phyloP scores from a whole-genome alignment of 352 stramenopile genomes.

The Phytophthora brassicae region DNA sequence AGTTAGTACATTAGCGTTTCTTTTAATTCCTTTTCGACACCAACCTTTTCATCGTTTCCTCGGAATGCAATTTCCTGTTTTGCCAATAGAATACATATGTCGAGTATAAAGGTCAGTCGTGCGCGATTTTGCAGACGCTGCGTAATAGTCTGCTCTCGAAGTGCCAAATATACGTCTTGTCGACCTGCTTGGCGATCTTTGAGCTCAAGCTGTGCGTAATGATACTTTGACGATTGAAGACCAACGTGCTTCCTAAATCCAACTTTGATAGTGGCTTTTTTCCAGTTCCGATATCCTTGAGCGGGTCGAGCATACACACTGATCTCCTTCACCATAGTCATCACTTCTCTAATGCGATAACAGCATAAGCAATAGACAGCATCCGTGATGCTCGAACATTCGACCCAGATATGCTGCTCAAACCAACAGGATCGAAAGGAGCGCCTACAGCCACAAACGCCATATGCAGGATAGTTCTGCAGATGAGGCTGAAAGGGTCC shows the following conservation, averaged over 20 bases:
- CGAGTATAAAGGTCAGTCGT: not conserved
- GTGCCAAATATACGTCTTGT: not conserved
- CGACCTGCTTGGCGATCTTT: not conserved
- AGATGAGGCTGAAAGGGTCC: not conserved
- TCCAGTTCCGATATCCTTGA: not conserved
- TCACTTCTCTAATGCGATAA: not conserved
- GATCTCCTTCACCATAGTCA: not conserved
- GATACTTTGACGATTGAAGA: not conserved
- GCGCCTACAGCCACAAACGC: not conserved
- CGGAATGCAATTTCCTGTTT: not conserved
- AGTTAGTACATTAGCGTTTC: not conserved
- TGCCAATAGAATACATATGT: not conserved
- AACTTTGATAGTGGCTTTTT: not conserved
- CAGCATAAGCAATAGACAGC: not conserved
- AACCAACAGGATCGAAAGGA: not conserved
- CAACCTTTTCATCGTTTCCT: not conserved
- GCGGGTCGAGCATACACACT: not conserved
- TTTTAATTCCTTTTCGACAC: not conserved
- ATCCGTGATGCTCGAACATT: not conserved
- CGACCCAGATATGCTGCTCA: not conserved
- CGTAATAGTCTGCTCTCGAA: not conserved
- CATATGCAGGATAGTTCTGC: not conserved
- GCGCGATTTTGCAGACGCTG: not conserved
- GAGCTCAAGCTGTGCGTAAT: not conserved
- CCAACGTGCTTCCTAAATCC: not conserved